Evolutionary conservation across 768 basidiomycete species (phyloP), one percentile per base, ranked within the genome.

Genomic region (Suillus paluster): DNA sequence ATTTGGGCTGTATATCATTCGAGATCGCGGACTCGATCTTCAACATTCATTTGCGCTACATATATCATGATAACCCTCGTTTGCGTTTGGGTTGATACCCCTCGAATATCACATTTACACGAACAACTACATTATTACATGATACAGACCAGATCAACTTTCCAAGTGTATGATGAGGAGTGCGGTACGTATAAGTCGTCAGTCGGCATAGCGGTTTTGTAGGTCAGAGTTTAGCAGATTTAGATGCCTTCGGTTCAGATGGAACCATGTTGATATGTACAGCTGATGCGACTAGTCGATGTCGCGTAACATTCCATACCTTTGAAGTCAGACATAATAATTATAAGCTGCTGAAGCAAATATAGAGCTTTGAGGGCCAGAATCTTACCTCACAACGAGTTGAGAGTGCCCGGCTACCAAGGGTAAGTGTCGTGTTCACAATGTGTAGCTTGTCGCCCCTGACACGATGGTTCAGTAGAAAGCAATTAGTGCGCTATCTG

Each of bases 261-360:
- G 85, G 80, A 27, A 73, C 67, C 85, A 86, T 86, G 63, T 85
- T 86, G 58, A 82, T 77, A 52, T 86, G 85, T 1, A 81, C 78
- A 1, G 83, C 86, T 1, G 86, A 85, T 6, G 80, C 82, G 11
- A 84, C 81, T 5, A 88, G 72, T 15, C 84, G 80, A 61, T 79
- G 81, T 62, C 79, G 75, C 2, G 82, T 85, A 11, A 71, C 70
- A 59, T 82, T 86, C 86, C 86, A 87, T 34, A 88, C 82, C 86
- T 87, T 50, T 7, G 8, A 33, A 21, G 12, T 33, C 27, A 21
- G 45, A 36, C 14, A 23, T 36, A 3, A 6, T 30, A 46, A 23
- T 36, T 6, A 6, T 30, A 46, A 53, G 49, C 39, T 30, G 11
- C 14, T 46, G 5, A 11, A 12, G 14, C 25, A 27, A 58, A 11